Evolutionary conservation across 1,284 basidiomycete species (phyloP).

Genomic region (Schizophyllum amplum): DNA sequence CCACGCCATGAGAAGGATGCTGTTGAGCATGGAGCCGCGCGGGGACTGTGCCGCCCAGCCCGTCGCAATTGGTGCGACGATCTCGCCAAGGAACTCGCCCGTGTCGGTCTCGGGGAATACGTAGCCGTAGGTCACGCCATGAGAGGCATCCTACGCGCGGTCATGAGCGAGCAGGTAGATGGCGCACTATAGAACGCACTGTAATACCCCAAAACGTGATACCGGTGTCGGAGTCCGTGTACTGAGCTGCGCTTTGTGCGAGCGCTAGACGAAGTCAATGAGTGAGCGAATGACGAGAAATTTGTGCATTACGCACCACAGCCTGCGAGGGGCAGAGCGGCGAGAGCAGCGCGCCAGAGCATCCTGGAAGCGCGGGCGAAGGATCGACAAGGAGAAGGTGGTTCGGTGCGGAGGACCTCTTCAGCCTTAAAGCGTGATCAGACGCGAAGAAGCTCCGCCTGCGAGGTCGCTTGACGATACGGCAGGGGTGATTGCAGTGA

Average conservation of each 20-base stretch:
- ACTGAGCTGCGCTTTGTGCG: conserved; percentile 29
- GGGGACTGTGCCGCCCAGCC: conserved; percentile 49
- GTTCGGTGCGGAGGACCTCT: not conserved
- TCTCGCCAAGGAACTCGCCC: conserved; percentile 55
- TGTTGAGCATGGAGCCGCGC: conserved; percentile 45
- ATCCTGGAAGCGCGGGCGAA: conserved; percentile 14
- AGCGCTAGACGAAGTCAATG: conserved; percentile 23
- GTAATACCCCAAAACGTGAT: conserved; percentile 46
- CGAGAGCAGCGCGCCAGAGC: conserved; percentile 22
- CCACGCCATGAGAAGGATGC: conserved; percentile 52
- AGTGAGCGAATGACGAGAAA: not conserved
- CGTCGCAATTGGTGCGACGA: conserved; percentile 44
- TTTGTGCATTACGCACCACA: conserved; percentile 11
- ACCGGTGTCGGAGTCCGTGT: conserved; percentile 43
- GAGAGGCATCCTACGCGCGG: conserved; percentile 11
- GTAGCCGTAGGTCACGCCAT: conserved; percentile 43
- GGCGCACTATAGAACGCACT: conserved; percentile 24
- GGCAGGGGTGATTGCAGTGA: not conserved
- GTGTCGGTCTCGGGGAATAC: conserved; percentile 40
- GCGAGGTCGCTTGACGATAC: not conserved
- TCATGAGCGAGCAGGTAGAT: not conserved
- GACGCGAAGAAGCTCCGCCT: conserved; percentile 5
- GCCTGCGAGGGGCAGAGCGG: conserved; percentile 20
- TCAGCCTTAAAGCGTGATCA: conserved; percentile 1
- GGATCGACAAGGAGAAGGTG: conserved; percentile 2